phyloP scores from a whole-genome alignment of 768 basidiomycete genomes.

The Suillus discolor region DNA sequence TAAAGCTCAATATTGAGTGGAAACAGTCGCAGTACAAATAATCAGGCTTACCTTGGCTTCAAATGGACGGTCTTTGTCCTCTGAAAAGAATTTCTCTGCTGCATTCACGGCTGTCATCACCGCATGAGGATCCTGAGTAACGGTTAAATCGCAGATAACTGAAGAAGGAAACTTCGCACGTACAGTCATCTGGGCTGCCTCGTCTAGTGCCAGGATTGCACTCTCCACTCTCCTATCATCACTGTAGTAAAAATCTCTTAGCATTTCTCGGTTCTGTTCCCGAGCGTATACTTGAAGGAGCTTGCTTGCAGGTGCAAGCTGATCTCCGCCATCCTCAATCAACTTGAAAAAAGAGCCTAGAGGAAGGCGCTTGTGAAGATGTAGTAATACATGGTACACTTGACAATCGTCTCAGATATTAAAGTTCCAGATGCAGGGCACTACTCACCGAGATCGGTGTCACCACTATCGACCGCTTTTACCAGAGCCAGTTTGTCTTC shows the following conservation, averaged over 20 bases:
- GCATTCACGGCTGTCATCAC: constrained; percentile 73
- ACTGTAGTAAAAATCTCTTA: constrained; percentile 96
- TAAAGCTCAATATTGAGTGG: too few relatives aligned
- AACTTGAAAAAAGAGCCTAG: constrained; percentile 94
- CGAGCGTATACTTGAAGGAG: constrained; percentile 89
- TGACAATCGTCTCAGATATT: constrained; percentile 10
- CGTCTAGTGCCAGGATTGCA: constrained; percentile 85
- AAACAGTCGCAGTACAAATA: not conserved
- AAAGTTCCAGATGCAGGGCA: not conserved
- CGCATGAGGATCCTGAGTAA: constrained; percentile 66
- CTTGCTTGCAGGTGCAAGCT: constrained; percentile 71
- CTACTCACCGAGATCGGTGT: constrained; percentile 85
- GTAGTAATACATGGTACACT: constrained; percentile 95
- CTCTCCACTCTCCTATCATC: constrained; percentile 95
- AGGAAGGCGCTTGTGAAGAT: constrained; percentile 79
- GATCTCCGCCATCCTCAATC: constrained; percentile 86
- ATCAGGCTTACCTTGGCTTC: constrained; percentile 77
- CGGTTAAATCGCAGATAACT: not conserved
- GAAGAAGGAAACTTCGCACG: constrained; percentile 15
- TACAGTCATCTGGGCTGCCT: constrained; percentile 71
- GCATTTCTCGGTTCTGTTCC: constrained; percentile 88
- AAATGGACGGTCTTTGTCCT: constrained; percentile 89
- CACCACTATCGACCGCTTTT: constrained; percentile 93
- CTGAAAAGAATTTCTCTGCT: constrained; percentile 91
- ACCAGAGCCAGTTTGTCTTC: constrained; percentile 85